Evolutionary conservation across 345 rosid genomes (phyloP), one percentile per base, ranked within the genome.

Genomic region (Gossypium stocksii): DNA sequence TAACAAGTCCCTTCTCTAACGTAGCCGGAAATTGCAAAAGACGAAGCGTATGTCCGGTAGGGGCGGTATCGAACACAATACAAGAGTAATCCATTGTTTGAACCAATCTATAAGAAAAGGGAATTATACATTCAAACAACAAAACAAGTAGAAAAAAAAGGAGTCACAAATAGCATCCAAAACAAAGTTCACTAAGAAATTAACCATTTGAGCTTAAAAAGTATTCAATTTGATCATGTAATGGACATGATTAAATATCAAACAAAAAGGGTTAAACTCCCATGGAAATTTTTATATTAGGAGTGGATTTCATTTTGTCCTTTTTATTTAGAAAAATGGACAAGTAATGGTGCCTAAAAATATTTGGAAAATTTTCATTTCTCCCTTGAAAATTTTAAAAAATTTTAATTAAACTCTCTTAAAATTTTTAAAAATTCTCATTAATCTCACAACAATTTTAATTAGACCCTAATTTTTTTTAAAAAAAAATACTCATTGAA

Each of bases 51-150:
- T 96, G 99, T 67, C 99, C 99, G 19, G 99, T 96, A 68, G 99
- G 99, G 80, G 99, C 98, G 19, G 99, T 96, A 81, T 96, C 98
- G 77, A 93, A 96, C 46, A 96, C 97, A 74, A 96, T 93, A 76
- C 87, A 88, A 59, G 97, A 93, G 82, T 96, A 96, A 78, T 93
- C 98, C 99, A 96, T 91, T 9, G 98, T 96, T 76, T 96, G 99
- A 81, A 93, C 98, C 97, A 96, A 86, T 85, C 99, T 96, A 80
- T 58, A 76, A 63, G 52, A 74, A 78, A 49, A 34, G 7, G 41
- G 63, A 8, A 60, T 20, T 46, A 34, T 34, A 48, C 46, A 41
- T 29, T 25, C 52, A 63, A 66, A 73, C 59, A 76, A 72, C 63
- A 23, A 75, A 46, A 23, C 10, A 60, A 60, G 57, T 16, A 61